Base-by-base conservation (phyloP, 208 protist species). In the Leishmania aethiopica region DNA sequence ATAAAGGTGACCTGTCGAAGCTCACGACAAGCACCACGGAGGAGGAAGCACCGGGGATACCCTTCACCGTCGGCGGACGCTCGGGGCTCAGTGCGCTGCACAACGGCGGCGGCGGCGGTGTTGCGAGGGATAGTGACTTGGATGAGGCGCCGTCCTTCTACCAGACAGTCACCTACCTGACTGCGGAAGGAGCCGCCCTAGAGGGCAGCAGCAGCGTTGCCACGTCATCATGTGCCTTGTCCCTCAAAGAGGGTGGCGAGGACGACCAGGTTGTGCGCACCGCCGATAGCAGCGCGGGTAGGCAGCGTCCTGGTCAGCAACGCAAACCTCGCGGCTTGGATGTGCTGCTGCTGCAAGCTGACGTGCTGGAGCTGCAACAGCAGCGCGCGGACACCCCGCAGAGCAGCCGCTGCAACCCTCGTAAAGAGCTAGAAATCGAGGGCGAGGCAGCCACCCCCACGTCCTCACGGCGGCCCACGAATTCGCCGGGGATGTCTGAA, bases 81-180 rank as follows among this genome's bases (percentile, higher is more conserved):
- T 15, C n/a, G 72, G 51, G 47, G 35, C 28, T 35, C 25, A 60
- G 32, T 60, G n/a, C 22, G 5, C 35, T 10, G 67, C 67, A 72
- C 19, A 47, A 47, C 32, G 67, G 67, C 3, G 67, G 67, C 72
- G 7, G 72, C 72, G 72, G 51, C 25, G 47, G 25, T 47, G 70
- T 53, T 3, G 42, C 22, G 70, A 55, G 17, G 45, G 59, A 37
- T 13, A 32, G 32, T n/a, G 57, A 60, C 28, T 49, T 22, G 17
- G 45, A n/a, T 7, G 72, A 71, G 25, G 47, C 32, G 49, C 75
- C 79, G 47, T 76, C 79, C 25, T 81, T 80, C 28, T 84, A 80
- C 28, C 80, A 84, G 17, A 84, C 84, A 1, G 80, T 79, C 35
- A 72, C 69, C 8, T 81, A 71, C n/a, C 77, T 84, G 35, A 40